phyloP scores from a whole-genome alignment of 192 early-diverging fungal genomes.

The Rhizophagus prolifer region DNA sequence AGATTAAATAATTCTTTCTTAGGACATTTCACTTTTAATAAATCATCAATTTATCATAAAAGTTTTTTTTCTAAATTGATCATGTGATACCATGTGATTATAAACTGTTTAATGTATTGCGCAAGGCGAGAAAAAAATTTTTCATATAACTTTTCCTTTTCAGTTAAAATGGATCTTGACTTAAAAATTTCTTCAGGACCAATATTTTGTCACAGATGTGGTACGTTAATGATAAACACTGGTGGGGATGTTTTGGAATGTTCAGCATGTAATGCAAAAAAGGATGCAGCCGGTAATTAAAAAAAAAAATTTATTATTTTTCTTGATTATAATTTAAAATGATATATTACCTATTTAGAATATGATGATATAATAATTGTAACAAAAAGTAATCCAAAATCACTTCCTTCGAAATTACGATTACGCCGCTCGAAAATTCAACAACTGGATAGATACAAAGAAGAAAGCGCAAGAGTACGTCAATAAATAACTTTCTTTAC shows the following conservation, averaged over 20 bases:
- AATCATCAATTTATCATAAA: too few species aligned
- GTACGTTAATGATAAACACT: not conserved
- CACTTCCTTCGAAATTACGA: constrained; percentile 77
- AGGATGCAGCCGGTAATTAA: not conserved
- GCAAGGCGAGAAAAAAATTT: too few species aligned
- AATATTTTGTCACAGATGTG: not conserved
- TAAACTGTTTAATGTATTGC: too few species aligned
- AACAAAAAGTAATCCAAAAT: constrained; percentile 70
- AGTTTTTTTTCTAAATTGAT: too few species aligned
- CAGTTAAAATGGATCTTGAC: not conserved
- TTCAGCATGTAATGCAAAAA: not conserved
- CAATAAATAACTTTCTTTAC: not conserved
- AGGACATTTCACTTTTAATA: too few species aligned
- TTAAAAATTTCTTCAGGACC: not conserved
- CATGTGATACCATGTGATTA: too few species aligned
- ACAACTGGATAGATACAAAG: constrained; percentile 38
- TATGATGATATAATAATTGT: constrained; percentile 82
- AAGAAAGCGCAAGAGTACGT: constrained; percentile 51
- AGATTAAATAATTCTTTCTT: not conserved
- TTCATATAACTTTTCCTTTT: too few species aligned
- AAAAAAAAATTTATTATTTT: too few species aligned
- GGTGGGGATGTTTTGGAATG: not conserved
- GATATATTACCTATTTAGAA: constrained; percentile 35
- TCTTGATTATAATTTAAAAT: too few species aligned
- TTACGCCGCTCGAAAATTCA: constrained; percentile 52